Evolutionary conservation across 1,139 yeast species (phyloP), one percentile per base, ranked within the genome.

Genomic region (Saccharomyces pastorianus): DNA sequence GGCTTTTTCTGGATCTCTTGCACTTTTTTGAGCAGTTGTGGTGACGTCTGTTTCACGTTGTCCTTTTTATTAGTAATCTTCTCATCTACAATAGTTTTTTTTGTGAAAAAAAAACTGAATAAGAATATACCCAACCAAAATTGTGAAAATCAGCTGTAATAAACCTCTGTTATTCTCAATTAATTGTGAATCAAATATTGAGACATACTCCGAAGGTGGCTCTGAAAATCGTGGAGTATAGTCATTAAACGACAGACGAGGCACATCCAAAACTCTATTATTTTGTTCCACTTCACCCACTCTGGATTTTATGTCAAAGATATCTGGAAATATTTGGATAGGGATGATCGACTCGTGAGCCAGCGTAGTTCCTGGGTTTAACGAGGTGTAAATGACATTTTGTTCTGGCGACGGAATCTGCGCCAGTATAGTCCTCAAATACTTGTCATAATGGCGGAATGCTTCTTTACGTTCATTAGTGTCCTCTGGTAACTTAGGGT

Each of bases 371-470:
- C 57, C 57, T 1, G 61, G 58, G 2, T 57, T 51, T 14, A 68
- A 52, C 0, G 74, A 66, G 0, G 88, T 81, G 51, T 81, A 68
- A 5, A 85, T 67, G 2, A 86, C 70, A 3, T 85, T 73, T 55
- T 76, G 76, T 57, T 78, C 78, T 0, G 93, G 91, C 0, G 88
- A 77, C 0, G 95, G 93, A n/a, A 84, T 65, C 59, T 81, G 82
- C 34, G 87, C 76, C 29, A 84, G 62, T 13, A 85, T 75, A 47
- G 73, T 73, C 52, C 84, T 63, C n/a, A 74, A 44, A 29, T 76
- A 69, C 52, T 74, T 76, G 67, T 88, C 95, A 56, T 81, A 76
- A 14, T 71, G 65, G 26, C 58, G 57, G 48, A 78, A 59, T 6
- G 72, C 69, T 27, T 67, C 64, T 1, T 61, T 61, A 47, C 80